Evolutionary conservation across 192 early-diverging fungal genomes (phyloP).

Genomic region (Gonapodya sp.): DNA sequence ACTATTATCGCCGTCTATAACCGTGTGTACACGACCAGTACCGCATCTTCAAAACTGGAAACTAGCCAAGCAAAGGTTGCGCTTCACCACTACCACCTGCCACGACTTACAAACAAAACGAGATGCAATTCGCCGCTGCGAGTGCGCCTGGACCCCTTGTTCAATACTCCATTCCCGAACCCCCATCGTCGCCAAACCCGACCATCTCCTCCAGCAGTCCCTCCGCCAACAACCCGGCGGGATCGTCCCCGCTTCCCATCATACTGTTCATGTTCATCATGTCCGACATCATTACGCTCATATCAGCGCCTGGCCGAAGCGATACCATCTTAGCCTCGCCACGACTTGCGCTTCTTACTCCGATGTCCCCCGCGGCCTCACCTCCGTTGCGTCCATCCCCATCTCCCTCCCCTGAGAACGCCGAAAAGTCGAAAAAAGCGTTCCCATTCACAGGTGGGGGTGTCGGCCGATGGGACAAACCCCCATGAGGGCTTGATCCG

Average conservation of each 20-base stretch:
- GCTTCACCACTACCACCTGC: too few species aligned
- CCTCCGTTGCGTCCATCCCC: background rate
- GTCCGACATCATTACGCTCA: background rate
- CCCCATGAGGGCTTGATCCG: background rate
- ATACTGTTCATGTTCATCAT: background rate
- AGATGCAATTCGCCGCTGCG: too few species aligned
- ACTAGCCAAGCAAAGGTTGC: too few species aligned
- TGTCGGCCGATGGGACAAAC: too few species aligned
- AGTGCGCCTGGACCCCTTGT: background rate
- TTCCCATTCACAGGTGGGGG: background rate
- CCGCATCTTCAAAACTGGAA: too few species aligned
- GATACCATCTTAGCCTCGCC: too few species aligned
- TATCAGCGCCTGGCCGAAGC: background rate
- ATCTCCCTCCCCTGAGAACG: background rate
- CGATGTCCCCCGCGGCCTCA: background rate
- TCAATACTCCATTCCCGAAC: background rate
- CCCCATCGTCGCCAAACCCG: background rate
- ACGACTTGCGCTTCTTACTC: too few species aligned
- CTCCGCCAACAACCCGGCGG: background rate
- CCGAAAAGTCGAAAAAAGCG: background rate
- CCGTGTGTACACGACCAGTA: too few species aligned
- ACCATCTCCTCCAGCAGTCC: background rate
- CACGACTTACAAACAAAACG: too few species aligned
- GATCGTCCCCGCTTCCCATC: background rate
- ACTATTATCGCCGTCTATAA: too few species aligned